Conservation (phyloP, 23 red algal genomes). For the Gracilaria gracilis region DNA sequence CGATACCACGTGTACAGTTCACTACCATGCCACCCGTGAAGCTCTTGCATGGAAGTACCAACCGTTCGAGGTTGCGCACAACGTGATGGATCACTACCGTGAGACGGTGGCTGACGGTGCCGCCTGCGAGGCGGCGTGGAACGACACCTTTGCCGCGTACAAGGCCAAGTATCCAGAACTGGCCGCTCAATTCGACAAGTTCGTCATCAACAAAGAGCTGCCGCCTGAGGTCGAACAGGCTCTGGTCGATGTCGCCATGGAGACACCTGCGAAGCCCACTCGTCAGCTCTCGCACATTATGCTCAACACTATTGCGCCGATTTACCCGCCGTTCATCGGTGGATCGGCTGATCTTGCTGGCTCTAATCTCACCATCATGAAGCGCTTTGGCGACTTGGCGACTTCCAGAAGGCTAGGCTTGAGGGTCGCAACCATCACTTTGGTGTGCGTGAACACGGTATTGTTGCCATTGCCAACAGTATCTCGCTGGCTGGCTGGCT, state of each 20-base stretch:
- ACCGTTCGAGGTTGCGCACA: conserved; percentile 88
- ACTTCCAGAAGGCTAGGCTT: conserved; percentile 76
- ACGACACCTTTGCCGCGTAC: conserved; percentile 75
- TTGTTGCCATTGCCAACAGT: conserved; percentile 85
- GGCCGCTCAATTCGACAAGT: conserved; percentile 81
- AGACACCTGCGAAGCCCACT: conserved; percentile 74
- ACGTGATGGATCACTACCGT: conserved; percentile 85
- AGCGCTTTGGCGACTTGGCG: conserved; percentile 80
- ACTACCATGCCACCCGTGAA: conserved; percentile 86
- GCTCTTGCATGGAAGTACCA: conserved; percentile 84
- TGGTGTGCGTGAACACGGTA: conserved; percentile 96
- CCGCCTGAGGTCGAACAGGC: conserved; percentile 76
- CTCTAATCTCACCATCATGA: conserved; percentile 94
- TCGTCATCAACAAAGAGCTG: conserved; percentile 79
- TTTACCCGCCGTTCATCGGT: conserved; percentile 87
- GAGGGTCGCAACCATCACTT: conserved; percentile 82
- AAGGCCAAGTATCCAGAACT: conserved; percentile 88
- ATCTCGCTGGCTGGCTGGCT: conserved; percentile 65
- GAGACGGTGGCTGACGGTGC: conserved; percentile 76
- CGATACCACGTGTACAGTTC: too few species aligned
- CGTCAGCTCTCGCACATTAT: conserved; percentile 80
- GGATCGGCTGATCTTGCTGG: conserved; percentile 96
- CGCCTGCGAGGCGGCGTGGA: conserved; percentile 70
- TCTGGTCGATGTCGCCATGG: conserved; percentile 65
- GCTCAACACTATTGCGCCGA: conserved; percentile 91